These are phyloP conservation scores for Tuber indicum DNA, from an alignment of 495 filamentous ascomycete species.

Conservation along the genomic window DNA sequence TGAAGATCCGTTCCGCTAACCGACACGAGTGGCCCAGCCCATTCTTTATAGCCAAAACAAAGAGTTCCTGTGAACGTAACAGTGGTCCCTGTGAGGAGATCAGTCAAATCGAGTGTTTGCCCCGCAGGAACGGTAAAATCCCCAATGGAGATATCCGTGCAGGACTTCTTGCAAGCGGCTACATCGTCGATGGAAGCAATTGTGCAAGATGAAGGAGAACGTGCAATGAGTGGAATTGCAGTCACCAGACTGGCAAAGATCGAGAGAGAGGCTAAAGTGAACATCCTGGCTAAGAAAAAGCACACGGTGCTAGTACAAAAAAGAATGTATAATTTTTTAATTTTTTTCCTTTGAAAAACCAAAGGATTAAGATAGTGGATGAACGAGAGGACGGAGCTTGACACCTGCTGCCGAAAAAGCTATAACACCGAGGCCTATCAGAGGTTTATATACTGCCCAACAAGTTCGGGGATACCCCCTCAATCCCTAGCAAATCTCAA, in stretches of 20 bases:
- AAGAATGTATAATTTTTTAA: background rate
- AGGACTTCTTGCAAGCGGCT: conserved; percentile 45
- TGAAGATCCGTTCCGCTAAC: conserved; percentile 48
- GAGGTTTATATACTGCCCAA: background rate
- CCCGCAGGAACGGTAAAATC: conserved; percentile 49
- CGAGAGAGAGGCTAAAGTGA: background rate
- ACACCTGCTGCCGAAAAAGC: background rate
- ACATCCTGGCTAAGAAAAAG: background rate
- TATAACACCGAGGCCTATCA: background rate
- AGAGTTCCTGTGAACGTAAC: conserved; percentile 52
- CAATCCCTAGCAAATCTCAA: background rate
- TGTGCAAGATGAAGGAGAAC: conserved; percentile 43
- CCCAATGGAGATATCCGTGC: conserved; percentile 47
- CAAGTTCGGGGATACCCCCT: background rate
- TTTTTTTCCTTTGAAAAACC: background rate
- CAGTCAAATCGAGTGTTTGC: conserved; percentile 48
- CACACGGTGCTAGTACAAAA: background rate
- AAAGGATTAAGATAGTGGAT: background rate
- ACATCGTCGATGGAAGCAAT: conserved; percentile 44
- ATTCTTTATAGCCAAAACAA: conserved; percentile 50
- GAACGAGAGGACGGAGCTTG: background rate
- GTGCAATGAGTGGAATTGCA: background rate
- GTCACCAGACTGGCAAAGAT: background rate
- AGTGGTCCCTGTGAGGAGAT: conserved; percentile 46
- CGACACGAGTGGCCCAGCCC: conserved; percentile 49